These are phyloP conservation scores for Chamaecrista fasciculata DNA, from an alignment of 306 rosid genomes.

Conservation along the genomic window DNA sequence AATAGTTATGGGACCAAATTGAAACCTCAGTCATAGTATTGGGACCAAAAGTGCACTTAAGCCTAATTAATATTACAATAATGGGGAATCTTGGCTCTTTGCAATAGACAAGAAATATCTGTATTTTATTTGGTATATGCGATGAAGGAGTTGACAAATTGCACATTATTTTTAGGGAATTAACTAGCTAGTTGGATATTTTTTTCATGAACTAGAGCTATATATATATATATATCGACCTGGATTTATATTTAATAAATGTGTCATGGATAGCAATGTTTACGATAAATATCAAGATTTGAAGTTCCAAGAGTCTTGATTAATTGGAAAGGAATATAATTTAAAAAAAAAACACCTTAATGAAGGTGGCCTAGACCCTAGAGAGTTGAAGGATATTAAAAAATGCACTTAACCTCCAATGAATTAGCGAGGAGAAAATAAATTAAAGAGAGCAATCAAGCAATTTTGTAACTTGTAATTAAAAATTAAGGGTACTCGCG, in stretches of 20 bases:
- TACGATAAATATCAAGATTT: not conserved
- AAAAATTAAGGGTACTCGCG: not conserved
- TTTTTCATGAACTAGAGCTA: no score
- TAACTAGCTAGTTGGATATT: not conserved
- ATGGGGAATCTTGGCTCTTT: constrained; percentile 32
- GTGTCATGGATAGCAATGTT: constrained; percentile 10
- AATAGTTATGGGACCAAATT: no score
- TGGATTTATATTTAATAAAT: constrained; percentile 3
- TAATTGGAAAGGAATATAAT: not conserved
- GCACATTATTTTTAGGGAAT: not conserved
- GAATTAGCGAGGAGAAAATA: not conserved
- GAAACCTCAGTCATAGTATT: no score
- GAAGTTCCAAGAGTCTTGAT: no score
- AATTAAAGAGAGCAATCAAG: not conserved
- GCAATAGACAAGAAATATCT: constrained; percentile 33
- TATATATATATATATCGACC: no score
- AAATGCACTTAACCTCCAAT: not conserved
- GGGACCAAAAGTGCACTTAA: no score
- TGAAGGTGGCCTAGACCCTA: no score
- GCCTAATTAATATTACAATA: no score
- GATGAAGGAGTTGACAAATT: constrained; percentile 33
- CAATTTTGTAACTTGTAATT: not conserved
- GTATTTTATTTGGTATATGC: constrained; percentile 27
- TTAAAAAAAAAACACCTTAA: no score
- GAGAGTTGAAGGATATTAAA: not conserved